Conservation (phyloP, 2,329 filamentous ascomycete genomes). For the Emmonsia crescens region DNA sequence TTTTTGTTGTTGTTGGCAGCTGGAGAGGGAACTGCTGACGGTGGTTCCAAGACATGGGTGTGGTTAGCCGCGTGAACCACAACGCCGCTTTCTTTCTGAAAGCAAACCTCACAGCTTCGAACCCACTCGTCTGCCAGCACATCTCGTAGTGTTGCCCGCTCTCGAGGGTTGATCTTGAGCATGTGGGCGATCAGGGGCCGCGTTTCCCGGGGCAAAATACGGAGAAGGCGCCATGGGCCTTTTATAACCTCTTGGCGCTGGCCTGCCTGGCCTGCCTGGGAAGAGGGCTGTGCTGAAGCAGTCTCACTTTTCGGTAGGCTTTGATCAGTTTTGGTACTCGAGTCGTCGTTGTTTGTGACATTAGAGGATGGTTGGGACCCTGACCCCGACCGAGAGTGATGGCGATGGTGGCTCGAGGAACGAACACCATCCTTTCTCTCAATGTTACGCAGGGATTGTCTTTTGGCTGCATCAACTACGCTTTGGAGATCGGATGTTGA, state of each 20-base stretch:
- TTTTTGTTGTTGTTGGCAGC: constrained; percentile 4
- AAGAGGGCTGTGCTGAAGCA: constrained; percentile 9
- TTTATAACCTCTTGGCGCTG: constrained; percentile 64
- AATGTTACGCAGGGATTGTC: neutral
- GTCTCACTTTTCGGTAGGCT: neutral
- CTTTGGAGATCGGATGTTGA: constrained; percentile 27
- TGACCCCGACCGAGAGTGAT: neutral
- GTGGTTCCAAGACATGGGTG: constrained; percentile 71
- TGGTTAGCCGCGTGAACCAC: constrained; percentile 67
- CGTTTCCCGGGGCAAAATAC: constrained; percentile 78
- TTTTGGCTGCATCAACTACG: constrained; percentile 9
- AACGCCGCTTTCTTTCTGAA: constrained; percentile 61
- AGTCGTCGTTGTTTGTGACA: neutral
- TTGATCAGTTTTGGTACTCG: neutral
- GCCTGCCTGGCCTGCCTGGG: constrained; percentile 8
- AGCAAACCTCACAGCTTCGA: constrained; percentile 70
- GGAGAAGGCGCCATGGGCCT: constrained; percentile 81
- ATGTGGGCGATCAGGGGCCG: constrained; percentile 83
- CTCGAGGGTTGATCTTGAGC: constrained; percentile 77
- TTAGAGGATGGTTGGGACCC: neutral
- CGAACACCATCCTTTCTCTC: constrained; percentile 11
- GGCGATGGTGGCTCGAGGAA: neutral
- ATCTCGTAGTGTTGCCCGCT: constrained; percentile 73
- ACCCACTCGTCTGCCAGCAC: constrained; percentile 86
- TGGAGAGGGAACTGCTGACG: constrained; percentile 12